A percentile compares a stretch with the other conserved stretches of the same genome.
Evolutionary conservation across 2,329 filamentous ascomycete genomes (phyloP).

Genomic region (Epichloe typhina): DNA sequence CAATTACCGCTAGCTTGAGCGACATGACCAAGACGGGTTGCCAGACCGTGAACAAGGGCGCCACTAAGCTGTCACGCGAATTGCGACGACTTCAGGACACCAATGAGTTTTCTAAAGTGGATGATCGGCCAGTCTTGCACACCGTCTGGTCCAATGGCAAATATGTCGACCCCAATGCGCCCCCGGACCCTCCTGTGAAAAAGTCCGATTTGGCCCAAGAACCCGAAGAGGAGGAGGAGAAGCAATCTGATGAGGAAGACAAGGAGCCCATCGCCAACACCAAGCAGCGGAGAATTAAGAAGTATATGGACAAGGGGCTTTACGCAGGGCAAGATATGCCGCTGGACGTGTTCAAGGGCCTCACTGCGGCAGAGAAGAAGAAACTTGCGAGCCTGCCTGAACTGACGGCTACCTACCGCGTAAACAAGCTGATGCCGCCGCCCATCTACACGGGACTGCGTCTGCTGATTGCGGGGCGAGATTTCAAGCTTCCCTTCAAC

Average conservation of each 20-base stretch:
- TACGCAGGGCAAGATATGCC: conserved; percentile 68
- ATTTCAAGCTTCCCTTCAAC: conserved; percentile 84
- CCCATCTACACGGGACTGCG: conserved; percentile 69
- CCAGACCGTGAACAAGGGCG: conserved; percentile 36
- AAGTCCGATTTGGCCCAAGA: conserved; percentile 15
- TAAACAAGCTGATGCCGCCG: conserved; percentile 51
- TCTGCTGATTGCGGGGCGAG: conserved; percentile 55
- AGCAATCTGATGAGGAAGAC: conserved; percentile 9
- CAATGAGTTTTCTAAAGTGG: conserved; percentile 47
- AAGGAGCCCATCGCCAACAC: conserved; percentile 16
- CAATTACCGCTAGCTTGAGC: conserved; percentile 33
- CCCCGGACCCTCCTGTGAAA: conserved; percentile 25
- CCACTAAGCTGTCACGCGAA: conserved; percentile 40
- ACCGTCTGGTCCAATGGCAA: conserved; percentile 56
- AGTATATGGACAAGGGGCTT: conserved; percentile 69
- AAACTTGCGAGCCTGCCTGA: conserved; percentile 33
- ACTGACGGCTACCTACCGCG: conserved; percentile 30
- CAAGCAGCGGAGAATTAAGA: conserved; percentile 46
- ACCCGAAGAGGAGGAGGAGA: background rate
- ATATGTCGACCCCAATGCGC: conserved; percentile 34
- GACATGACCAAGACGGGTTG: conserved; percentile 48
- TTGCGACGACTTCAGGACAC: conserved; percentile 47
- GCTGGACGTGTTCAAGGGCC: conserved; percentile 31
- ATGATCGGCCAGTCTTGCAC: conserved; percentile 41
- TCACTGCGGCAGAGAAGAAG: conserved; percentile 40